Conservation (phyloP, 192 early-diverging fungal genomes). For the Spinellus fusiger region DNA sequence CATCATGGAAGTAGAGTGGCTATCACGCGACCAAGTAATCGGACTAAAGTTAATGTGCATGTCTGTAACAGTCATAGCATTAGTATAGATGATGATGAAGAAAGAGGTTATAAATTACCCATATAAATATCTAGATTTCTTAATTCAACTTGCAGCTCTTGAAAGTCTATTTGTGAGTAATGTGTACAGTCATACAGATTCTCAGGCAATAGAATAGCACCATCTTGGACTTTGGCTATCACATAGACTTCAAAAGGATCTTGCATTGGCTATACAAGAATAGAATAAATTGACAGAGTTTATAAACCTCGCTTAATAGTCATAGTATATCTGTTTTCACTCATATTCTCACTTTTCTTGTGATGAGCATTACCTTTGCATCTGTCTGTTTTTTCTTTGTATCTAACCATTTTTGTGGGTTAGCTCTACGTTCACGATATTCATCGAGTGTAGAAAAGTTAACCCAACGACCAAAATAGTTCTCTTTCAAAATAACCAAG, state of each 20-base stretch:
- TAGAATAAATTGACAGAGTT: neutral
- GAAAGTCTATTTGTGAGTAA: slow-evolving; percentile 47
- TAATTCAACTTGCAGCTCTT: slow-evolving; percentile 59
- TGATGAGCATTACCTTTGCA: slow-evolving; percentile 34
- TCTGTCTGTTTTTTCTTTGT: slow-evolving; percentile 41
- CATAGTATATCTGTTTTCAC: too few species aligned
- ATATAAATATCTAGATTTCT: slow-evolving; percentile 59
- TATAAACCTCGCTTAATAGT: neutral
- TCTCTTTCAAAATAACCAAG: slow-evolving; percentile 61
- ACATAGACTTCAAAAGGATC: slow-evolving; percentile 57
- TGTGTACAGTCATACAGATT: slow-evolving; percentile 53
- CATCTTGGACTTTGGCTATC: slow-evolving; percentile 37
- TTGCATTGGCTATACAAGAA: slow-evolving; percentile 8
- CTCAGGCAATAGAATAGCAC: slow-evolving; percentile 45
- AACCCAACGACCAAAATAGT: slow-evolving; percentile 59
- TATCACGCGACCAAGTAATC: slow-evolving; percentile 43
- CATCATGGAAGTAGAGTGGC: slow-evolving; percentile 17
- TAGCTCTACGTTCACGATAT: slow-evolving; percentile 40
- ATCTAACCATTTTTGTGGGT: slow-evolving; percentile 24
- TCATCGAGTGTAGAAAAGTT: slow-evolving; percentile 61
- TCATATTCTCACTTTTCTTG: neutral
- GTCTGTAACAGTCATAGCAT: slow-evolving; percentile 23
- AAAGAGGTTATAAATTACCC: slow-evolving; percentile 31
- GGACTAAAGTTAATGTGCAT: slow-evolving; percentile 54
- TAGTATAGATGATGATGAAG: neutral